phyloP scores from a whole-genome alignment of 1,284 basidiomycete genomes.

The Cryptococcus sp. region DNA sequence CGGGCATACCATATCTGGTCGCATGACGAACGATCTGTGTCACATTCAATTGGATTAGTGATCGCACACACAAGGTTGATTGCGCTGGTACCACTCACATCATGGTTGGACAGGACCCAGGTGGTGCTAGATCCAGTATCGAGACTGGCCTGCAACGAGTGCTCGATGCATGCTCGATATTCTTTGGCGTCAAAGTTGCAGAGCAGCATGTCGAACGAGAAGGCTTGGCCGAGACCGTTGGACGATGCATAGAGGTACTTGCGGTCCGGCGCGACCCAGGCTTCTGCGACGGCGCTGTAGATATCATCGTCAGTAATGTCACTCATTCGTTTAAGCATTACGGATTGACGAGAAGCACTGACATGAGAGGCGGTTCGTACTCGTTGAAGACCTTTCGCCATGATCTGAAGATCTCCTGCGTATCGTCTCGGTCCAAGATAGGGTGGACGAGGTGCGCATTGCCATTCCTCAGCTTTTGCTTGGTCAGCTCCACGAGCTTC shows the following conservation, averaged over 20 bases:
- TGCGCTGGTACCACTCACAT: conserved; percentile 15
- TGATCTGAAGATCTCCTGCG: conserved; percentile 40
- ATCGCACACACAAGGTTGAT: background rate
- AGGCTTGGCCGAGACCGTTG: conserved; percentile 44
- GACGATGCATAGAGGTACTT: conserved; percentile 42
- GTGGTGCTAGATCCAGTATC: conserved; percentile 35
- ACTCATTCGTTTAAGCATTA: background rate
- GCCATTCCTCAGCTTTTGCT: conserved; percentile 23
- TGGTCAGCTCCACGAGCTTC: conserved; percentile 16
- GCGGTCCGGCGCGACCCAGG: conserved; percentile 40
- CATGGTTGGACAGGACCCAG: conserved; percentile 49
- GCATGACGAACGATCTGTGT: conserved; percentile 42
- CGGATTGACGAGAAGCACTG: conserved; percentile 15
- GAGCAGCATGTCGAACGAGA: conserved; percentile 50
- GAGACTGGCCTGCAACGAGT: conserved; percentile 28
- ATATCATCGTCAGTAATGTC: background rate
- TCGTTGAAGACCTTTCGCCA: conserved; percentile 49
- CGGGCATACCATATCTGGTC: conserved; percentile 39
- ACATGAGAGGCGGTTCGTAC: conserved; percentile 47
- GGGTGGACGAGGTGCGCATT: conserved; percentile 29
- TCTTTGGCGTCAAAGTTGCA: conserved; percentile 31
- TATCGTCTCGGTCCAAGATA: conserved; percentile 39
- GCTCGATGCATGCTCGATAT: conserved; percentile 29
- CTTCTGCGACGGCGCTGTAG: conserved; percentile 46
- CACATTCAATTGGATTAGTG: background rate